Conservation (phyloP, 768 basidiomycete genomes). For the Podaxis sp. region DNA sequence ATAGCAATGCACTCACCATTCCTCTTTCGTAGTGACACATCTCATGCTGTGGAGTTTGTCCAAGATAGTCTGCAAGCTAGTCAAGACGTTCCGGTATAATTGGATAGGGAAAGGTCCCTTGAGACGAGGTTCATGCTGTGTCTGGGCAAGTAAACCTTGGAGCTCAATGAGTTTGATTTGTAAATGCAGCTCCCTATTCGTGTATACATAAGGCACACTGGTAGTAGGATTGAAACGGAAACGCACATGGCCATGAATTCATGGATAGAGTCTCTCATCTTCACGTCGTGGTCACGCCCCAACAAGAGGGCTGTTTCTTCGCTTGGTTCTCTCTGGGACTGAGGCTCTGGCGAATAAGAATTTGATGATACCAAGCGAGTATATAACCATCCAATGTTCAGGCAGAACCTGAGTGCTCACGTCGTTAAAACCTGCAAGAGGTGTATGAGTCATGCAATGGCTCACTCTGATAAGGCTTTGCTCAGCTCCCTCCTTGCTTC, state of each 20-base stretch:
- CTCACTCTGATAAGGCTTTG: slow-evolving; percentile 80
- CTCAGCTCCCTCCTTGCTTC: slow-evolving; percentile 88
- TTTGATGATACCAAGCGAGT: slow-evolving; percentile 87
- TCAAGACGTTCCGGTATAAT: slow-evolving; percentile 79
- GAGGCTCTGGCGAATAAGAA: slow-evolving; percentile 57
- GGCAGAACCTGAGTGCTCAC: slow-evolving; percentile 61
- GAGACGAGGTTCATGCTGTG: slow-evolving; percentile 88
- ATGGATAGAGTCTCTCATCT: slow-evolving; percentile 60
- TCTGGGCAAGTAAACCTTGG: slow-evolving; percentile 79
- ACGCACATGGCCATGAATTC: slow-evolving; percentile 92
- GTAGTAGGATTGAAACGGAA: not conserved
- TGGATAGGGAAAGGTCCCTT: slow-evolving; percentile 93
- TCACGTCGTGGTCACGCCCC: slow-evolving; percentile 31
- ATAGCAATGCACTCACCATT: slow-evolving; percentile 57
- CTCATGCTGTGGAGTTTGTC: slow-evolving; percentile 94
- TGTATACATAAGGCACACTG: not conserved
- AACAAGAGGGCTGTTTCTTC: slow-evolving; percentile 23
- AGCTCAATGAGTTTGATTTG: slow-evolving; percentile 88
- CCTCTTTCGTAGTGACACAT: slow-evolving; percentile 92
- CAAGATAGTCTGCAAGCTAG: slow-evolving; percentile 78
- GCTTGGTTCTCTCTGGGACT: slow-evolving; percentile 22
- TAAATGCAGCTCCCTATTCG: slow-evolving; percentile 84
- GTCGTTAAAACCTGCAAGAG: not conserved
- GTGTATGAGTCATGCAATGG: slow-evolving; percentile 5
- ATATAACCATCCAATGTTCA: slow-evolving; percentile 94